Base-by-base conservation (phyloP, 1,284 basidiomycete genomes). In the Exobasidium rhododendri region DNA sequence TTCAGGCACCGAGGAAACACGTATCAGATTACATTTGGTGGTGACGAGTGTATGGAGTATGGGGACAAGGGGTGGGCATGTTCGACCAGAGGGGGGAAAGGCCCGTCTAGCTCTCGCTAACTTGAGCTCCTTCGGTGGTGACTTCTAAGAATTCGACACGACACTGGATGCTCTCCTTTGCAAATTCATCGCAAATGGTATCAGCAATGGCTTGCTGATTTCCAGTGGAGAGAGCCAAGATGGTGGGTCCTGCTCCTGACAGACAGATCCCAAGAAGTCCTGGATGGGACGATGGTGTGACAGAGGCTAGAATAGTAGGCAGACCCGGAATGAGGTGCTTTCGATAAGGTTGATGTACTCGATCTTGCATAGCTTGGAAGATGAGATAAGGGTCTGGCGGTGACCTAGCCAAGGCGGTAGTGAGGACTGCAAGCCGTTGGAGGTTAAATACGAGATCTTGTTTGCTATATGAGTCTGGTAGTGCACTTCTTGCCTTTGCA, bases 331-430 rank as follows among this genome's bases (percentile, higher is more conserved):
- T 97, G 91, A 98, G 84, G 45, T 85, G 81, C 81, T 90, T 91
- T 35, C 96, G 87, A 81, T 97, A 98, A 0, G 96, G 96, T 80
- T 99, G 96, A 81, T 98, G 96, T 13, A 99, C 86, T 53, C 90
- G 87, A 82, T 99, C 96, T 80, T 97, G 97, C 96, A 98, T 98
- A 0, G 94, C 96, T 81, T 98, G 94, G 82, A 94, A 98, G 69
- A 98, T 97, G 28, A 99, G 86, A 46, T 89, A 88, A 0, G 92
- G 86, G 79, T 98, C 92, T 0, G 94, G 94, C 1, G 96, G 94
- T 13, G 87, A 87, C 76, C 90, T 88, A 0, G 88, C 89, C 4
- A 99, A 86, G 0, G 96, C 94, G 0, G 93, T 96, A 0, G 96
- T 98, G 61, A 99, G 85, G n/a, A 99, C 96, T 0, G 96, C 96